Evolutionary conservation across 2,329 filamentous ascomycete species (phyloP).

Genomic region (Penicillium sp.): DNA sequence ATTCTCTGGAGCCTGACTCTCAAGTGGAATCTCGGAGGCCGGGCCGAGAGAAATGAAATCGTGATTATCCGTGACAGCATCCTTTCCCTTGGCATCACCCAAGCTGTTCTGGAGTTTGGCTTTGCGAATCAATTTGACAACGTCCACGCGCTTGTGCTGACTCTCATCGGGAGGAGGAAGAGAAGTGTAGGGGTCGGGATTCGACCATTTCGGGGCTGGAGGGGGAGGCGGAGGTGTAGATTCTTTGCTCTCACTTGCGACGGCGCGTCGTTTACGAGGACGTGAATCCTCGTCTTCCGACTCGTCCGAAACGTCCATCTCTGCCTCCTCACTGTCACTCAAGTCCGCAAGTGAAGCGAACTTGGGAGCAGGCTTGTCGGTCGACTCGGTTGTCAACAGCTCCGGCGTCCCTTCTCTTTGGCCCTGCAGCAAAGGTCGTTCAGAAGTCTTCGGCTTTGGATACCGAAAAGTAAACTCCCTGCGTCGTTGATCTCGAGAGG

Average conservation of each 20-base stretch:
- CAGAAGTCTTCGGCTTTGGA: conserved; percentile 31
- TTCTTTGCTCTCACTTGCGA: conserved; percentile 23
- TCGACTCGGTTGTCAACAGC: conserved; percentile 23
- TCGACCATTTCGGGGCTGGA: conserved; percentile 78
- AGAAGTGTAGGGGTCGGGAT: conserved; percentile 89
- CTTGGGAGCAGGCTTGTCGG: conserved; percentile 32
- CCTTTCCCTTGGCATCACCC: conserved; percentile 49
- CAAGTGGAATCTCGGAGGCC: conserved; percentile 48
- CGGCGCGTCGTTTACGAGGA: conserved; percentile 41
- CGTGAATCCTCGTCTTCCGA: conserved; percentile 32
- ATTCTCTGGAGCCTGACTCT: conserved; percentile 31
- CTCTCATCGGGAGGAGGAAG: conserved; percentile 75
- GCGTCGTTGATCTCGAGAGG: not conserved
- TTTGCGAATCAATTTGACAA: conserved; percentile 89
- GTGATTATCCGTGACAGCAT: conserved; percentile 58
- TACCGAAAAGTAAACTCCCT: conserved; percentile 43
- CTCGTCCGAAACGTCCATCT: conserved; percentile 45
- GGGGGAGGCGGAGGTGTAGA: conserved; percentile 8
- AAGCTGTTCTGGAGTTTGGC: conserved; percentile 64
- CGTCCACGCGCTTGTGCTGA: conserved; percentile 74
- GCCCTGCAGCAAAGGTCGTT: conserved; percentile 37
- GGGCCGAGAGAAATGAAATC: conserved; percentile 90
- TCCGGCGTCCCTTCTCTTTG: conserved; percentile 39
- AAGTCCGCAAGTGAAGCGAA: conserved; percentile 39
- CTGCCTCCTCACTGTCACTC: conserved; percentile 47